A percentile compares a stretch with the other conserved stretches of the same genome.
These are phyloP conservation scores for Tylopilus sp. DNA, from an alignment of 768 basidiomycete genomes.

Conservation along the genomic window DNA sequence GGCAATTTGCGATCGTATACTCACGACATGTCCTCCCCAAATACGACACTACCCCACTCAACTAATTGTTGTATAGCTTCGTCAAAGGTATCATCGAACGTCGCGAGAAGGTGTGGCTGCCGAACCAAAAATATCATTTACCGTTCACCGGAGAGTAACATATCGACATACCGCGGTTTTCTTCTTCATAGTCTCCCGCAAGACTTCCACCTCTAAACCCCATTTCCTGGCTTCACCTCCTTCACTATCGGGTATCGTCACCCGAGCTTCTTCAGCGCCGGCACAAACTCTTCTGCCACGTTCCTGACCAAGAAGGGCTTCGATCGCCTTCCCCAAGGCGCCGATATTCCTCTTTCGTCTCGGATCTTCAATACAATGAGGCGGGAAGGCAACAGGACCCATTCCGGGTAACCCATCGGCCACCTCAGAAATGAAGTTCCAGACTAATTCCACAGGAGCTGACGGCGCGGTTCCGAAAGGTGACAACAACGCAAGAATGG, in stretches of 20 bases:
- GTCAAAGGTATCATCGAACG: slow-evolving; percentile 71
- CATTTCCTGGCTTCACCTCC: slow-evolving; percentile 74
- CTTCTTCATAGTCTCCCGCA: slow-evolving; percentile 56
- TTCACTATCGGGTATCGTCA: slow-evolving; percentile 39
- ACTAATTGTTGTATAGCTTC: slow-evolving; percentile 76
- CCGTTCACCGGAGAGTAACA: slow-evolving; percentile 7
- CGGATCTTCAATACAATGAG: slow-evolving; percentile 75
- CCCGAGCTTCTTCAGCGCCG: slow-evolving; percentile 37
- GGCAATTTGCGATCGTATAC: slow-evolving; percentile 33
- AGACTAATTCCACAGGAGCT: slow-evolving; percentile 38
- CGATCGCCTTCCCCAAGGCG: slow-evolving; percentile 68
- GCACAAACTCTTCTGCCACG: slow-evolving; percentile 64
- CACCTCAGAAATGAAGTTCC: slow-evolving; percentile 44
- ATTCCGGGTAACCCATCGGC: slow-evolving; percentile 72
- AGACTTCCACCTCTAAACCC: slow-evolving; percentile 60
- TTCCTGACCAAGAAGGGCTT: slow-evolving; percentile 58
- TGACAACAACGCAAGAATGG: slow-evolving; percentile 46
- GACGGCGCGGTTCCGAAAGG: slow-evolving; percentile 38
- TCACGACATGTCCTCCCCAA: slow-evolving; percentile 62
- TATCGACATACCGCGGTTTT: slow-evolving; percentile 49
- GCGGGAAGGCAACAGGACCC: slow-evolving; percentile 75
- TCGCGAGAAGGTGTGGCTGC: slow-evolving; percentile 53
- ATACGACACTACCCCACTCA: slow-evolving; percentile 69
- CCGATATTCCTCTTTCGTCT: slow-evolving; percentile 71
- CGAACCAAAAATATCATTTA: slow-evolving; percentile 20